phyloP scores from a whole-genome alignment of 176 grass and related monocot species.

The Guadua angustifolia region DNA sequence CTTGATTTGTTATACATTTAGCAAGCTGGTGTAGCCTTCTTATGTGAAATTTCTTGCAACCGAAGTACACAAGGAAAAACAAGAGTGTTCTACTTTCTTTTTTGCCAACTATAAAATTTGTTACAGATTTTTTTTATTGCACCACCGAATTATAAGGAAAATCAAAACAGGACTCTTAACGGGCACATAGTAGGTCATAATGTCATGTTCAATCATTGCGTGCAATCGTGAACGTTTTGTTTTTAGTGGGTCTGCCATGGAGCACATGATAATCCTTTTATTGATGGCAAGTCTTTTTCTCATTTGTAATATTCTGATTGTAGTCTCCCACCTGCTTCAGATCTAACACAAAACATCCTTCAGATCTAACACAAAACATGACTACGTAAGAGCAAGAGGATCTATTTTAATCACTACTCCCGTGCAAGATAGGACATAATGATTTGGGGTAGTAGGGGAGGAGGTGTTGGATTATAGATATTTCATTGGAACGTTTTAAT shows the following conservation, averaged over 20 bases:
- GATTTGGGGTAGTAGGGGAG: neutral
- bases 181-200: neutral
- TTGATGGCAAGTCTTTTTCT: neutral
- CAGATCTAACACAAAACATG: neutral
- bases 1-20: too few relatives aligned
- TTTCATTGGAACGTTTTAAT: too few relatives aligned
- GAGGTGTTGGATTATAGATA: too few relatives aligned
- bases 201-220: conserved; percentile 23
- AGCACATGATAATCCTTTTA: conserved; percentile 5
- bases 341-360: neutral
- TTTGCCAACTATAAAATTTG: too few relatives aligned
- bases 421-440: neutral
- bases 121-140: too few relatives aligned
- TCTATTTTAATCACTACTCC: too few relatives aligned
- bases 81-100: too few relatives aligned
- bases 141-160: neutral
- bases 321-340: neutral
- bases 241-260: neutral
- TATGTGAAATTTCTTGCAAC: too few relatives aligned
- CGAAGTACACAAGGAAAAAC: too few relatives aligned
- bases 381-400: neutral
- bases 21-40: too few relatives aligned
- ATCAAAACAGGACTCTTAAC: neutral
- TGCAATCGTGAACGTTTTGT: neutral
- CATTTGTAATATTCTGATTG: too few relatives aligned